Evolutionary conservation across 139 green algal species (phyloP), one percentile per base, ranked within the genome.

Genomic region (Tetradesmus lagerheimii): DNA sequence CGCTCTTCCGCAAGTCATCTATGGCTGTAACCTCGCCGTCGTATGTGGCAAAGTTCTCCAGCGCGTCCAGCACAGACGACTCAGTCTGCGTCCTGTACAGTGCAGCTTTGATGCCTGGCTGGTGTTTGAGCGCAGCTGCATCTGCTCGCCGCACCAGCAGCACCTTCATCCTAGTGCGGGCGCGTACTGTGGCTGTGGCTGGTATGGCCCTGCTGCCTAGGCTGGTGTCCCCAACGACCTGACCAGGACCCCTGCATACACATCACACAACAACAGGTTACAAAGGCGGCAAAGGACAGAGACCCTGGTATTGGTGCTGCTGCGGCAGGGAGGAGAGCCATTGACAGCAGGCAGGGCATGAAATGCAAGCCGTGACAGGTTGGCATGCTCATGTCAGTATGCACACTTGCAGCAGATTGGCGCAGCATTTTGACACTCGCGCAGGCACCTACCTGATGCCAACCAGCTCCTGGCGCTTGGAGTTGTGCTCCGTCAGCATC

Each of bases 51-150:
- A 90, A 90, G 14, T 12, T 35, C 43, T 90, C 87, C 2, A 90
- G 53, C 0, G 39, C 57, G 1, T 90, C 87, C 18, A 90, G 45
- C 6, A 90, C 47, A 2, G 77, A 90, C 20, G 87, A 90, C 41
- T 86, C 87, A 37, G 87, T 90, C 66, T 90, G 77, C 1, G 77
- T 90, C 12, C 87, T 74, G 47, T 34, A 57, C 53, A 90, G 53
- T 0, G 87, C 87, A 38, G 87, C 87, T 35, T 86, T 86, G 23
- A 90, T 43, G 27, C 29, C 14, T 8, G 87, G 87, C 53, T 80
- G 53, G 16, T 62, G 27, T 11, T 50, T 80, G 5, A 90, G 77
- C n/a, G 87, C 87, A 35, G 66, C 87, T 38, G 78, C 78, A 35
- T 90, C 87, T 27, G 29, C 27, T 11, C 57, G 80, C 14, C 77